Conservation (phyloP, 345 rosid species). For the Boechera stricta region DNA sequence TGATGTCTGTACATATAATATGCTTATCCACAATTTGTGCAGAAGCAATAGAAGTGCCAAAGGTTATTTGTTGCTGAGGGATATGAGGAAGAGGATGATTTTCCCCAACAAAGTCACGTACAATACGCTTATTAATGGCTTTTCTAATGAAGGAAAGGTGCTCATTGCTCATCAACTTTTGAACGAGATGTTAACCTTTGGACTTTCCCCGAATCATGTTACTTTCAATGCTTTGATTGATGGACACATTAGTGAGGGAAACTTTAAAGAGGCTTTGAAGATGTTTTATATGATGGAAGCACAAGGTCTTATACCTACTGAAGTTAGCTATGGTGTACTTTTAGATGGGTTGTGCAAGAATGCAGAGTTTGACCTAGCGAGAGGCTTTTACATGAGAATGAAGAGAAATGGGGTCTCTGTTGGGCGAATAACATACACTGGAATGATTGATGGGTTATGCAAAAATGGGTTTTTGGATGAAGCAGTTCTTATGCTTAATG, state of each 20-base stretch:
- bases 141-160: conserved; percentile 74
- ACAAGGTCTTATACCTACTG: conserved; percentile 58
- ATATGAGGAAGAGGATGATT: conserved; percentile 74
- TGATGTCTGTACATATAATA: conserved; percentile 82
- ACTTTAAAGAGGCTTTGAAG: conserved; percentile 67
- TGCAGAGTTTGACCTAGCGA: conserved; percentile 63
- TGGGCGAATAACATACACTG: conserved; percentile 66
- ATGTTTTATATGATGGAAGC: conserved; percentile 66
- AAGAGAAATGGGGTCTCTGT: conserved; percentile 57
- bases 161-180: conserved; percentile 60
- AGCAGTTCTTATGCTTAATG: conserved; percentile 58
- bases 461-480: conserved; percentile 64
- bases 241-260: conserved; percentile 59
- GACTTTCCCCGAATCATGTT: conserved; percentile 60
- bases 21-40: conserved; percentile 76
- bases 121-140: conserved; percentile 76
- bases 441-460: conserved; percentile 78
- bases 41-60: conserved; percentile 75
- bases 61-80: conserved; percentile 77
- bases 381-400: conserved; percentile 68
- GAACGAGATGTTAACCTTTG: conserved; percentile 67
- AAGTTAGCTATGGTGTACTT: conserved; percentile 70
- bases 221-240: conserved; percentile 76
- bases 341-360: conserved; percentile 75
- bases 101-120: conserved; percentile 75